Evolutionary conservation across 2,329 filamentous ascomycete genomes (phyloP).

Genomic region (Penicillium polonicum): DNA sequence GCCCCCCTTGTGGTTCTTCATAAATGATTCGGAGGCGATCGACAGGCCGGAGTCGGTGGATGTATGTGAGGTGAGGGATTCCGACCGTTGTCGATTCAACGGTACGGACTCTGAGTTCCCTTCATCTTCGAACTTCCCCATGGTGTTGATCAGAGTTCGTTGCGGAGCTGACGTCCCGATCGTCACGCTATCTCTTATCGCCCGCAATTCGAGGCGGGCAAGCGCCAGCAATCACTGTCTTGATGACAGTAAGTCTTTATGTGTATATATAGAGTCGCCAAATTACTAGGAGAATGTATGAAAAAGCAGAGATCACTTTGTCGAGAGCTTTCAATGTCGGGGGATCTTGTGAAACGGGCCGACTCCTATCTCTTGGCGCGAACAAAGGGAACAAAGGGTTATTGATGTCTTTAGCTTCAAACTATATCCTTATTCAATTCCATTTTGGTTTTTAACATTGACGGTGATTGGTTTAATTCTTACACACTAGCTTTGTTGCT

Average conservation of each 20-base stretch:
- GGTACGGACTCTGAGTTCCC: slow-evolving; percentile 29
- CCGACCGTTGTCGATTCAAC: slow-evolving; percentile 27
- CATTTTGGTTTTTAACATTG: not conserved
- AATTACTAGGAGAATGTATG: not conserved
- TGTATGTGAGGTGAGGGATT: slow-evolving; percentile 28
- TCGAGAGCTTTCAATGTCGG: not conserved
- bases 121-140: slow-evolving; percentile 28
- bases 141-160: slow-evolving; percentile 15
- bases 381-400: slow-evolving; percentile 10
- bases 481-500: not conserved
- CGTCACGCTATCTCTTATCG: slow-evolving; percentile 19
- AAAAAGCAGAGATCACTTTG: not conserved
- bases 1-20: slow-evolving; percentile 27
- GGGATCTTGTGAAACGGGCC: not conserved
- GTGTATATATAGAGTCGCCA: not conserved
- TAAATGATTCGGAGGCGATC: slow-evolving; percentile 31
- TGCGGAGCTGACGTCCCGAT: slow-evolving; percentile 13
- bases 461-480: not conserved
- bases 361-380: slow-evolving; percentile 7
- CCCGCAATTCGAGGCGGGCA: not conserved
- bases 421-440: slow-evolving; percentile 1
- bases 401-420: not conserved
- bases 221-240: not conserved
- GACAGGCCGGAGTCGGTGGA: slow-evolving; percentile 38
- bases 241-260: not conserved